These are phyloP conservation scores for Dalbergia cochinchinensis DNA, from an alignment of 306 rosid species.

Conservation along the genomic window DNA sequence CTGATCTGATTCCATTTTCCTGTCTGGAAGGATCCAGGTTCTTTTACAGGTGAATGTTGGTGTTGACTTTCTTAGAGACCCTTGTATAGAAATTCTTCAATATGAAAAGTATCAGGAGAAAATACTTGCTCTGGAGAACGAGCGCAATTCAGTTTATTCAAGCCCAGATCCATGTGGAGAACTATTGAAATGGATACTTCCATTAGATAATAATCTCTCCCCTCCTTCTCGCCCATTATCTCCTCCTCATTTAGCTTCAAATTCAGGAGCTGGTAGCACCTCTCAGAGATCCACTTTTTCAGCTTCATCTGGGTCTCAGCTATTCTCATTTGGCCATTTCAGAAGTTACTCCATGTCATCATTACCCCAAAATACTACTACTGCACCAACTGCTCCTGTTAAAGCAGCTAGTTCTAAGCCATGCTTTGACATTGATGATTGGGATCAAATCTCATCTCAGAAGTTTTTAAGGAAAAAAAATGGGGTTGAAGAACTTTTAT, in stretches of 20 bases:
- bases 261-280: conserved; percentile 60
- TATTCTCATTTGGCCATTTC: conserved; percentile 84
- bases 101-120: conserved; percentile 82
- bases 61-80: conserved; percentile 77
- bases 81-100: conserved; percentile 95
- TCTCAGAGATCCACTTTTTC: conserved; percentile 65
- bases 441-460: conserved; percentile 84
- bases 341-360: conserved; percentile 98
- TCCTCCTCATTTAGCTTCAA: conserved; percentile 64
- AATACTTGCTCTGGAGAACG: conserved; percentile 60
- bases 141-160: conserved; percentile 50
- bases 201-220: conserved; percentile 77
- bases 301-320: conserved; percentile 78
- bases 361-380: conserved; percentile 71
- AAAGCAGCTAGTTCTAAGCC: conserved; percentile 89
- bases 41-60: conserved; percentile 95
- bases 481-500: conserved; percentile 76
- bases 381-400: conserved; percentile 60
- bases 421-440: conserved; percentile 78
- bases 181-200: conserved; percentile 93
- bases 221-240: conserved; percentile 66
- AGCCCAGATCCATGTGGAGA: conserved; percentile 81
- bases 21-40: conserved; percentile 98
- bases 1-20: conserved; percentile 79
- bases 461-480: conserved; percentile 61